These are phyloP conservation scores for Balamuthia mandrillaris DNA, from an alignment of 208 protist species.

Conservation along the genomic window DNA sequence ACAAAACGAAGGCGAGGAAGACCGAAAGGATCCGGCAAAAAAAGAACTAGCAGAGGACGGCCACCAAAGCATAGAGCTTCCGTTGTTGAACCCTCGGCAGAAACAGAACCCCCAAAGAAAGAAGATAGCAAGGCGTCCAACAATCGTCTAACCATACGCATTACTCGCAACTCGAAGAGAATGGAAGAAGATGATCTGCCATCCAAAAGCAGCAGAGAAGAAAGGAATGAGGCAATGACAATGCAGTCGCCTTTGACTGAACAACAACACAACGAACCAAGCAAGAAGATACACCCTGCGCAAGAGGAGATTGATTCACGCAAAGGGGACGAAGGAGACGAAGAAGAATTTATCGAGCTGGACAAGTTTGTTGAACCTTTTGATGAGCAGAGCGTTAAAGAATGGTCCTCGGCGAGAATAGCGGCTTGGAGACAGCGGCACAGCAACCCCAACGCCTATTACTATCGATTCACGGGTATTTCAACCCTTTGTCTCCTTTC, in stretches of 20 bases:
- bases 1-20: neutral
- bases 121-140: neutral
- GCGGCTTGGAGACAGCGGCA: neutral
- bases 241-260: neutral
- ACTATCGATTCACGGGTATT: neutral
- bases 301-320: neutral
- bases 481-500: neutral
- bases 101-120: neutral
- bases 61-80: neutral
- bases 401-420: neutral
- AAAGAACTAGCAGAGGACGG: neutral
- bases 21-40: neutral
- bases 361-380: neutral
- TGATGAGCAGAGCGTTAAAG: conserved; percentile 15
- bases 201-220: neutral
- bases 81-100: too few relatives aligned
- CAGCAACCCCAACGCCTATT: neutral
- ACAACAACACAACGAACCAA: neutral
- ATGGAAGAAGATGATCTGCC: neutral
- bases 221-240: neutral
- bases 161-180: too few relatives aligned
- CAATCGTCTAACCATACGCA: too few relatives aligned
- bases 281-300: neutral
- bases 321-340: neutral
- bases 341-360: neutral